Evolutionary conservation across 1,139 yeast species (phyloP).

Genomic region (Oligophagozyma castellii): DNA sequence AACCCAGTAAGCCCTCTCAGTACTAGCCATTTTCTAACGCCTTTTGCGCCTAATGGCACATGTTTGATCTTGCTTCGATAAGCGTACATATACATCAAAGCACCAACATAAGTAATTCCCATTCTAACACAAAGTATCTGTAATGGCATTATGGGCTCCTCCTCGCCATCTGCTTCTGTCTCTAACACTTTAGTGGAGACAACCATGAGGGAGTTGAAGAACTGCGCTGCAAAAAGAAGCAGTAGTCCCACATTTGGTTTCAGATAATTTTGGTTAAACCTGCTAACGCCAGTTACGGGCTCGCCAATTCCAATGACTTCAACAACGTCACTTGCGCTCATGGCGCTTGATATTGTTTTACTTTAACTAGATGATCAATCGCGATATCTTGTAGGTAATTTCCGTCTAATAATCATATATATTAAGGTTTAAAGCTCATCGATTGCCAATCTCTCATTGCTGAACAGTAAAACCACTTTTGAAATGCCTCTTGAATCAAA

Average conservation of each 20-base stretch:
- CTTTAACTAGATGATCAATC: no score
- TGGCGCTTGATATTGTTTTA: no score
- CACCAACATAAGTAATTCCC: conserved; percentile 51
- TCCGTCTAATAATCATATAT: no score
- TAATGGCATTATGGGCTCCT: conserved; percentile 43
- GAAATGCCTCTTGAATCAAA: no score
- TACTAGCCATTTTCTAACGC: conserved; percentile 38
- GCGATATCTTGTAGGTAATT: no score
- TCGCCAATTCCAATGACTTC: not conserved
- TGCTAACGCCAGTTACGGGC: conserved; percentile 1
- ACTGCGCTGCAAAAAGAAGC: conserved; percentile 39
- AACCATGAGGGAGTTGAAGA: conserved; percentile 60
- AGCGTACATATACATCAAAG: conserved; percentile 39
- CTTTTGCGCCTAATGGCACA: conserved; percentile 61
- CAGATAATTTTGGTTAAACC: conserved; percentile 6
- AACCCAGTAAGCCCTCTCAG: conserved; percentile 68
- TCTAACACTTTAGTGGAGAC: conserved; percentile 54
- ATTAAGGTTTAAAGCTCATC: no score
- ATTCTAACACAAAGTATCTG: conserved; percentile 69
- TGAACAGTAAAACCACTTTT: no score
- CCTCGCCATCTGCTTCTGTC: conserved; percentile 30
- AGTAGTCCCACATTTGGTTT: conserved; percentile 27
- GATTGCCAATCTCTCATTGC: no score
- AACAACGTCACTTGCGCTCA: conserved; percentile 1
- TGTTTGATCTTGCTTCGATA: conserved; percentile 35